Evolutionary conservation across 164 flowering plant genomes (phyloP).

Genomic region (Santalum album): DNA sequence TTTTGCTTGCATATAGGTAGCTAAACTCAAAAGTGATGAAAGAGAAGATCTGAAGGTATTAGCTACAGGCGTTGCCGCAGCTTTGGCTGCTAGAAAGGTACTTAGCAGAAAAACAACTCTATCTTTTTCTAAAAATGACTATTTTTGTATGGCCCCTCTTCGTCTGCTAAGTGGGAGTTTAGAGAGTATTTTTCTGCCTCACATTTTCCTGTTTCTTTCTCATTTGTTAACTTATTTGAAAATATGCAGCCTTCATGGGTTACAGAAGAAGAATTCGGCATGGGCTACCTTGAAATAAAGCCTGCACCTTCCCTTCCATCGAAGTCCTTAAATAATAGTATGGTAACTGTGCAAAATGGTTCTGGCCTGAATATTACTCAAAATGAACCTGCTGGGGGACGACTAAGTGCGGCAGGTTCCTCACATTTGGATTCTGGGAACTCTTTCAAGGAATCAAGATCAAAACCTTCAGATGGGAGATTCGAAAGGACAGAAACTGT

Average conservation of each 20-base stretch:
- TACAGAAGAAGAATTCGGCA: conserved; percentile 95
- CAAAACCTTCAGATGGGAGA: conserved; percentile 53
- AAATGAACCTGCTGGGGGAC: conserved; percentile 38
- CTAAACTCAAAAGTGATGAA: conserved; percentile 90
- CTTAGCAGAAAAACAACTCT: too few relatives aligned
- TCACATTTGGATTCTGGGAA: conserved; percentile 38
- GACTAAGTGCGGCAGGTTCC: conserved; percentile 16
- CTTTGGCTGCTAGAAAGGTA: conserved; percentile 92
- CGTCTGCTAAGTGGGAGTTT: too few relatives aligned
- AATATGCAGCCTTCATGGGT: conserved; percentile 82
- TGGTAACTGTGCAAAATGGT: conserved; percentile 34
- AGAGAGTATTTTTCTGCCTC: too few relatives aligned
- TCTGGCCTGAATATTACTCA: conserved; percentile 32
- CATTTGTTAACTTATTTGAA: not conserved
- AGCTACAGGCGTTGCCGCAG: conserved; percentile 98
- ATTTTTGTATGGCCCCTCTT: too few relatives aligned
- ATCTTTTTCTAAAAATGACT: too few relatives aligned
- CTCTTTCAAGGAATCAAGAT: conserved; percentile 40
- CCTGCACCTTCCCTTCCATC: conserved; percentile 52
- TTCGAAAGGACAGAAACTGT: conserved; percentile 43
- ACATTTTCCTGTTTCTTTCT: not conserved
- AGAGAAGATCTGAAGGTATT: conserved; percentile 97
- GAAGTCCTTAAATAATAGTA: conserved; percentile 36
- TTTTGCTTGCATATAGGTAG: conserved; percentile 43
- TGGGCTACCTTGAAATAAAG: conserved; percentile 84